Base-by-base conservation (phyloP, 768 basidiomycete genomes). In the Boletus huronensis region DNA sequence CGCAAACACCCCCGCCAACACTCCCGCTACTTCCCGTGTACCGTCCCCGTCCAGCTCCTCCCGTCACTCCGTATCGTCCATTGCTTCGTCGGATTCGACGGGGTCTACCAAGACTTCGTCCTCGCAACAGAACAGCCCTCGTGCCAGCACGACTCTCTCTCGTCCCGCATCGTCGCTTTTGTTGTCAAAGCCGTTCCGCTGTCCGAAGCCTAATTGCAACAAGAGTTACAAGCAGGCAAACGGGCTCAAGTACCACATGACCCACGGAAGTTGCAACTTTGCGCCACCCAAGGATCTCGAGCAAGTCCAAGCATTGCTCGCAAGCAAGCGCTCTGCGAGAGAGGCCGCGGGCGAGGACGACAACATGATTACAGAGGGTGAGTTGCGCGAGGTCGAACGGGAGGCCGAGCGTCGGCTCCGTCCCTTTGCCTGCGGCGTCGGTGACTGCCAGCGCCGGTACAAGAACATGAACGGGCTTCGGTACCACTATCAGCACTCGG, bases 391-490 rank as follows among this genome's bases (percentile, higher is more conserved):
- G 61, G 83, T 89, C 7, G 86, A 93, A 67, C 79, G 83, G 47
- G 93, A 96, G 72, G 93, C 92, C 0, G 93, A 95, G 74, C 79
- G 85, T 53, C 75, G 88, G 11, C 73, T 90, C 49, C 75, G 90
- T 36, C 94, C 94, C 3, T 98, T 90, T 66, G 89, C 90, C 0
- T 98, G 94, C 62, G 87, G 90, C 6, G 88, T 95, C 6, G 89
- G 90, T 19, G 88, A 90, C 60, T 91, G 90, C 63, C 79, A 82
- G 68, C 81, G 95, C 66, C 72, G 95, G 66, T 98, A 98, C 76
- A 94, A 98, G 81, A 98, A 99, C 68, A 96, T 98, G 94, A 98
- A 98, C 70, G 96, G 96, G 0, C 75, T 98, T 58, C 74, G 90
- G 64, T 98, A 98, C 59, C 96, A 98, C 72, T 98, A 98, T 68